Evolutionary conservation across 805 yeast species (phyloP).

Genomic region (Ogataea siamensis): DNA sequence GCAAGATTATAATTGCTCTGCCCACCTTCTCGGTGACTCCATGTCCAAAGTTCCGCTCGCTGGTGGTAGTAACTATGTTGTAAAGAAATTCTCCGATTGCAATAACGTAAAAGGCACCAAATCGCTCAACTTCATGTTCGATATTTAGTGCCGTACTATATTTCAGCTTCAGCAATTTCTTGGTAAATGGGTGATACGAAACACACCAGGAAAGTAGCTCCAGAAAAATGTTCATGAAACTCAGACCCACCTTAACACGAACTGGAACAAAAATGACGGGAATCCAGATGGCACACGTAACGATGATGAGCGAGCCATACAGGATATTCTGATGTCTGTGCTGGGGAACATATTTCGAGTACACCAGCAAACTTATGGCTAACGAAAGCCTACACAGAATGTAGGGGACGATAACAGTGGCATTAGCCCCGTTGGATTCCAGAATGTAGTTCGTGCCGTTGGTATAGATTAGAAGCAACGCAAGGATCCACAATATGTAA

Average conservation of each 20-base stretch:
- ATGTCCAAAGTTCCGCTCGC: constrained; percentile 40
- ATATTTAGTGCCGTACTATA: constrained; percentile 61
- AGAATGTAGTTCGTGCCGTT: constrained; percentile 42
- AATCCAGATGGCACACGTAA: constrained; percentile 47
- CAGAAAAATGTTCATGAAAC: constrained; percentile 39
- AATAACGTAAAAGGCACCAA: constrained; percentile 56
- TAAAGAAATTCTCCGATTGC: constrained; percentile 65
- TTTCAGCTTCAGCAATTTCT: constrained; percentile 40
- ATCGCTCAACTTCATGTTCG: constrained; percentile 65
- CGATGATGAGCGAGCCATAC: constrained; percentile 33
- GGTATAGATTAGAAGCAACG: constrained; percentile 47
- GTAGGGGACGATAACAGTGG: constrained; percentile 46
- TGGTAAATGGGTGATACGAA: constrained; percentile 47
- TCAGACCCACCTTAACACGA: constrained; percentile 45
- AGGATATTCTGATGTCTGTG: constrained; percentile 50
- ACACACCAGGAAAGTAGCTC: constrained; percentile 41
- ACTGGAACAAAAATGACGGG: constrained; percentile 47
- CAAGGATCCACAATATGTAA: constrained; percentile 52
- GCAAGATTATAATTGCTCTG: constrained; percentile 47
- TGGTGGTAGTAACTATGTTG: constrained; percentile 43
- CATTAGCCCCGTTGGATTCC: constrained; percentile 38
- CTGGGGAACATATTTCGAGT: constrained; percentile 46
- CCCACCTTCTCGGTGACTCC: constrained; percentile 45
- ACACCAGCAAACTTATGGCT: constrained; percentile 34
- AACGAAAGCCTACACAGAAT: constrained; percentile 45